These are phyloP conservation scores for Metschnikowia shivogae DNA, from an alignment of 805 yeast genomes.

Conservation along the genomic window DNA sequence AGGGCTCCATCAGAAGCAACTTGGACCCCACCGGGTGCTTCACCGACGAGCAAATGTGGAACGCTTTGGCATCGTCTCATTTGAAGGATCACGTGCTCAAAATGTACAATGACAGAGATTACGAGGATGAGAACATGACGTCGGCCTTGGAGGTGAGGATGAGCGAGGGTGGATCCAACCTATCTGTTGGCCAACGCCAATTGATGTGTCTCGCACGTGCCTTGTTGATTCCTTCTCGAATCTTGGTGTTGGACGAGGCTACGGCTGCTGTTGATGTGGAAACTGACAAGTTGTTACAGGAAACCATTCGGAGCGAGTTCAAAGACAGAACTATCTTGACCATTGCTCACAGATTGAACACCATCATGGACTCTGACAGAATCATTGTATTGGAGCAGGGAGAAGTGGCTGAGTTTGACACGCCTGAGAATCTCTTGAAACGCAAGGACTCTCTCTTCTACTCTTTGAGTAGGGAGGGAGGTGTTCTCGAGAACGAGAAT, in stretches of 20 bases:
- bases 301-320: slow-evolving; percentile 72
- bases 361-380: slow-evolving; percentile 76
- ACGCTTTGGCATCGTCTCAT: slow-evolving; percentile 40
- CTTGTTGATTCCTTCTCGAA: slow-evolving; percentile 52
- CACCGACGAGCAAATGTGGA: slow-evolving; percentile 39
- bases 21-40: slow-evolving; percentile 38
- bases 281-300: slow-evolving; percentile 73
- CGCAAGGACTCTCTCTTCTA: slow-evolving; percentile 69
- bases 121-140: slow-evolving; percentile 18
- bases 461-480: slow-evolving; percentile 78
- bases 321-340: slow-evolving; percentile 75
- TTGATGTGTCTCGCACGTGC: slow-evolving; percentile 80
- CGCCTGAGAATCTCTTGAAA: slow-evolving; percentile 63
- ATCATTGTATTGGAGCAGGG: slow-evolving; percentile 77
- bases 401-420: slow-evolving; percentile 69
- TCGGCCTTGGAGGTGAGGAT: slow-evolving; percentile 33
- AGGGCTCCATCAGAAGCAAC: slow-evolving; percentile 39
- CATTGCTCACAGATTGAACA: slow-evolving; percentile 80
- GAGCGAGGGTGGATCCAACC: slow-evolving; percentile 44
- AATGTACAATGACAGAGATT: slow-evolving; percentile 32
- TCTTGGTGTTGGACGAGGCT: slow-evolving; percentile 77
- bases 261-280: slow-evolving; percentile 88
- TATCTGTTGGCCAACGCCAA: slow-evolving; percentile 52
- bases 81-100: slow-evolving; percentile 38
- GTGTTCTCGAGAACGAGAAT: slow-evolving; percentile 39